Percentiles rank a stretch among this genome's conserved stretches.
Conservation (phyloP, 768 basidiomycete species). For the Austroboletus eburneus region DNA sequence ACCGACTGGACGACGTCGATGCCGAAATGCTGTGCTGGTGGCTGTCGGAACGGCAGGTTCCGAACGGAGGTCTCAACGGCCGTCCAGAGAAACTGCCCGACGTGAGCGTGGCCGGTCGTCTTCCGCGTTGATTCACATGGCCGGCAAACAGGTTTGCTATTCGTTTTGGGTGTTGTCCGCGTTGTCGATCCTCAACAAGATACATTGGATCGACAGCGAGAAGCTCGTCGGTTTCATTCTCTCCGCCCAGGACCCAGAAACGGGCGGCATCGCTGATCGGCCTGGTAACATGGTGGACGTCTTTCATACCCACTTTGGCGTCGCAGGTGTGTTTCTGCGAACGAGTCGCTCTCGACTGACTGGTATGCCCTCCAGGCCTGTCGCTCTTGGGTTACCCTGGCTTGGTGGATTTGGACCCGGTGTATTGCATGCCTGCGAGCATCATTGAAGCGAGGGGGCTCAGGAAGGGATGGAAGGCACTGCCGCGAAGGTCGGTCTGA, state of each 20-base stretch:
- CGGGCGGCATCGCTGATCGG: constrained; percentile 91
- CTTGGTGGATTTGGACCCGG: constrained; percentile 83
- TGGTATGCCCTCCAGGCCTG: constrained; percentile 46
- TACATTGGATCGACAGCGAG: constrained; percentile 83
- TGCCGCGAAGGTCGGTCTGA: constrained; percentile 25
- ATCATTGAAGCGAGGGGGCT: constrained; percentile 70
- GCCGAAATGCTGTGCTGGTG: constrained; percentile 83
- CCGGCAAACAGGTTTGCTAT: constrained; percentile 65
- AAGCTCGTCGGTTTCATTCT: constrained; percentile 81
- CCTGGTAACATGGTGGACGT: constrained; percentile 94
- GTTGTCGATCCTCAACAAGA: constrained; percentile 75
- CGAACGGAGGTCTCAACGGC: constrained; percentile 92
- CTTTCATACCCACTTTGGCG: constrained; percentile 93
- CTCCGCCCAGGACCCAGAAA: constrained; percentile 84
- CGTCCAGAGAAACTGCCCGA: constrained; percentile 98
- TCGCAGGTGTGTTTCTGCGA: constrained; percentile 56
- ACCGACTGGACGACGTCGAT: constrained; percentile 77
- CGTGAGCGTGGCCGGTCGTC: constrained; percentile 44
- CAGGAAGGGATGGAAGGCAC: constrained; percentile 42
- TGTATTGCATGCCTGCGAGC: constrained; percentile 90
- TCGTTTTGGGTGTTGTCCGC: constrained; percentile 95
- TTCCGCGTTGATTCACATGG: background rate
- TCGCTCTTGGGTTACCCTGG: constrained; percentile 86
- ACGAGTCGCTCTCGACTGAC: background rate
- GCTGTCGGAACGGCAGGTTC: constrained; percentile 90